These are phyloP conservation scores for Primulina tabacum DNA, from an alignment of 257 asterid genomes.

Conservation along the genomic window DNA sequence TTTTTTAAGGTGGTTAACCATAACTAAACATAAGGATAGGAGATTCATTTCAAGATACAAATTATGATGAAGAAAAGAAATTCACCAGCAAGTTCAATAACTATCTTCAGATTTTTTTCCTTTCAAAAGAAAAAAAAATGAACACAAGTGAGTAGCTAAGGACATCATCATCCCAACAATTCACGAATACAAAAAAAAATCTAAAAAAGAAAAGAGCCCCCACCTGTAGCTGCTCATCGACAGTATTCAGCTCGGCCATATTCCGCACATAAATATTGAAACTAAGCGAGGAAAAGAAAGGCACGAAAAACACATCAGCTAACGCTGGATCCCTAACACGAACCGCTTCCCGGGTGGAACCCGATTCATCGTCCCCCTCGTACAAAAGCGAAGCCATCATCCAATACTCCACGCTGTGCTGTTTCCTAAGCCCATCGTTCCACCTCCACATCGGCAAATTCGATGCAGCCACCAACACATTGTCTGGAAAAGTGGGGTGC, in stretches of 20 bases:
- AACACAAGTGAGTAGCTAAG: background rate
- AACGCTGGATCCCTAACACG: conserved; percentile 73
- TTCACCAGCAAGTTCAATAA: background rate
- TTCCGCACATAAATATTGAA: conserved; percentile 54
- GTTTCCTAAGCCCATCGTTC: conserved; percentile 42
- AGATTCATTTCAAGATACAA: background rate
- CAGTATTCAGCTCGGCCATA: conserved; percentile 56
- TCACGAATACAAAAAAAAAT: background rate
- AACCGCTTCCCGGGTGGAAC: conserved; percentile 47
- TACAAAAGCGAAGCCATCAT: conserved; percentile 58
- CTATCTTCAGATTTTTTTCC: background rate
- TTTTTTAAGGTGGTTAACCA: too few relatives aligned
- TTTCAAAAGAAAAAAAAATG: too few relatives aligned
- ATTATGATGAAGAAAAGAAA: background rate
- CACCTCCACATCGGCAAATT: conserved; percentile 50
- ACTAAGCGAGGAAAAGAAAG: conserved; percentile 85
- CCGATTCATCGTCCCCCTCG: conserved; percentile 23
- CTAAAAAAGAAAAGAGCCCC: background rate
- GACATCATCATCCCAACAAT: background rate
- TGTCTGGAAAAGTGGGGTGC: conserved; percentile 36
- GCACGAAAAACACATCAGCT: conserved; percentile 81
- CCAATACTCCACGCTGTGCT: conserved; percentile 64
- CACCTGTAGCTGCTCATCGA: conserved; percentile 85
- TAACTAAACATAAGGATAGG: background rate
- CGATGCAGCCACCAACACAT: conserved; percentile 30